Percentiles rank a stretch among this genome's conserved stretches.
phyloP scores from a whole-genome alignment of 208 protist species.

The Crithidia expoeki region DNA sequence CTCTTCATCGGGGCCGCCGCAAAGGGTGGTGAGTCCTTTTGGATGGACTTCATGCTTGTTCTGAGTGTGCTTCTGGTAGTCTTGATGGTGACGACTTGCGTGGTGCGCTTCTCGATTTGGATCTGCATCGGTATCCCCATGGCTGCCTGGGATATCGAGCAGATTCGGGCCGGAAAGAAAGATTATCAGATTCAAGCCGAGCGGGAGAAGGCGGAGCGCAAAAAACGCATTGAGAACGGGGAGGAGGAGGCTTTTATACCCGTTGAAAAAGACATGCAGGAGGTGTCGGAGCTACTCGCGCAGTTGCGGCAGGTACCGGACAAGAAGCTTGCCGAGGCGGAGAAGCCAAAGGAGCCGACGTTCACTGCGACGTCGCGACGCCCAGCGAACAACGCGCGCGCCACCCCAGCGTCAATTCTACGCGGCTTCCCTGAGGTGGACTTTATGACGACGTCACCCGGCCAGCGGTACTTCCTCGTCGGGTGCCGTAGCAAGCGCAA shows the following conservation, averaged over 20 bases:
- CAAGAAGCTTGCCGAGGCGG: neutral
- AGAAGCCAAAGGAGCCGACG: constrained; percentile 3
- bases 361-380: constrained; percentile 34
- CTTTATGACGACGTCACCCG: constrained; percentile 62
- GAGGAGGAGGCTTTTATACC: constrained; percentile 29
- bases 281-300: constrained; percentile 24
- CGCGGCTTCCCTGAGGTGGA: constrained; percentile 69
- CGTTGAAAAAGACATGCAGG: constrained; percentile 32
- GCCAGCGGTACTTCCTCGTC: constrained; percentile 64
- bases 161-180: constrained; percentile 35
- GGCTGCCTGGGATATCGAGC: constrained; percentile 30
- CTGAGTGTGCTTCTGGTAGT: constrained; percentile 28
- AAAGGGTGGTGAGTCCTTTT: constrained; percentile 35
- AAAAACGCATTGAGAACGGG: constrained; percentile 24
- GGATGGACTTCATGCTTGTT: constrained; percentile 44
- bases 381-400: constrained; percentile 26
- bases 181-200: constrained; percentile 38
- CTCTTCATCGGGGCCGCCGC: constrained; percentile 39
- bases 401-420: constrained; percentile 44
- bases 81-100: constrained; percentile 35
- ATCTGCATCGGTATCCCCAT: constrained; percentile 38
- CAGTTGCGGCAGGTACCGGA: constrained; percentile 7
- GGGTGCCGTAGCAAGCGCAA: constrained; percentile 69
- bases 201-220: constrained; percentile 33
- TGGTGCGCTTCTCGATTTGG: constrained; percentile 46